phyloP scores from a whole-genome alignment of 345 rosid genomes.

The Hibiscus mutabilis region DNA sequence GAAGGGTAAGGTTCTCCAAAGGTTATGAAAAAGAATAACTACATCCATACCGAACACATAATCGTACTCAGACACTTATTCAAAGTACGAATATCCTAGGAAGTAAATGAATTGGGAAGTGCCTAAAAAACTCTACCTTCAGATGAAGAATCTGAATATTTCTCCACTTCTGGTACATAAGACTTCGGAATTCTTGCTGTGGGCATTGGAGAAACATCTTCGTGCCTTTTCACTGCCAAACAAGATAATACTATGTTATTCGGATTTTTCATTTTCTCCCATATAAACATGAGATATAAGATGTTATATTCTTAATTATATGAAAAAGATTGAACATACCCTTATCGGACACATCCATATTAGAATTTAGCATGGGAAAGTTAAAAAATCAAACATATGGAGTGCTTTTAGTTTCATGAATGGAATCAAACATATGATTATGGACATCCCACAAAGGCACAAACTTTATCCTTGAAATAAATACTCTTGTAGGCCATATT shows the following conservation, averaged over 20 bases:
- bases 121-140: conserved; percentile 21
- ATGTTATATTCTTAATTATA: neutral
- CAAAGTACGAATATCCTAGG: neutral
- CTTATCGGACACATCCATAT: too few relatives aligned
- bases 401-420: neutral
- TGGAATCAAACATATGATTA: neutral
- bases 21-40: neutral
- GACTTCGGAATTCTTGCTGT: conserved; percentile 34
- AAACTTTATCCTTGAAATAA: neutral
- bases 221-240: conserved; percentile 32
- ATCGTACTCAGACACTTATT: neutral
- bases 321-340: too few relatives aligned
- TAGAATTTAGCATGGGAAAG: neutral
- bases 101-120: neutral
- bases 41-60: neutral
- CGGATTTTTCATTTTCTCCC: neutral
- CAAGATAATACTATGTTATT: neutral
- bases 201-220: conserved; percentile 23
- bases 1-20: neutral
- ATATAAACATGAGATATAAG: neutral
- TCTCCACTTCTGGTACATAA: conserved; percentile 14
- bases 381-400: neutral
- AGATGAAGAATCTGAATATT: conserved; percentile 14
- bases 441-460: neutral
- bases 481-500: neutral